Conservation (phyloP, 352 stramenopile genomes). For the Sclerospora graminicola region DNA sequence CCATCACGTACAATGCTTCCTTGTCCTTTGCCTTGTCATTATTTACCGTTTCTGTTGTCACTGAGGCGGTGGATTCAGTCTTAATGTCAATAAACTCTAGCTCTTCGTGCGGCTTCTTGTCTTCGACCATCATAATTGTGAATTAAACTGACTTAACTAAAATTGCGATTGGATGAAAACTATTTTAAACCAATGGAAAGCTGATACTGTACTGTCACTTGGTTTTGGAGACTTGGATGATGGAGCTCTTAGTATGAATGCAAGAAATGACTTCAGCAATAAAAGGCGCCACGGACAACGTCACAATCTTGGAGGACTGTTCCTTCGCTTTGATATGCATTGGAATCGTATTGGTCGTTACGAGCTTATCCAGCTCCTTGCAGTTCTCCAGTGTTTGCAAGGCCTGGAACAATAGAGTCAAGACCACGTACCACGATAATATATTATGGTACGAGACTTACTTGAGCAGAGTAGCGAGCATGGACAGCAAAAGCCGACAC, state of each 20-base stretch:
- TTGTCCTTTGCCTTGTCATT: conserved; percentile 29
- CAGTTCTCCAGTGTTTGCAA: conserved; percentile 50
- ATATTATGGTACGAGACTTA: conserved; percentile 19
- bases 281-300: conserved; percentile 77
- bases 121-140: conserved; percentile 40
- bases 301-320: conserved; percentile 64
- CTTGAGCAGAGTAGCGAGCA: conserved; percentile 67
- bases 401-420: conserved; percentile 19
- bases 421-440: not conserved
- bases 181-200: conserved; percentile 15
- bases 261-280: conserved; percentile 85
- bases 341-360: conserved; percentile 83
- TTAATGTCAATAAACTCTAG: conserved; percentile 80
- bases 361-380: conserved; percentile 68
- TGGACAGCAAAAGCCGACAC: conserved; percentile 80
- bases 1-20: conserved; percentile 46
- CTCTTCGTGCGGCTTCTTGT: conserved; percentile 53
- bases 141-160: not conserved
- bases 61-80: conserved; percentile 7
- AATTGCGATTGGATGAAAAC: conserved; percentile 2
- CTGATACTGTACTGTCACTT: conserved; percentile 28
- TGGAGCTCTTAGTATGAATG: conserved; percentile 82
- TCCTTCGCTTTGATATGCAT: conserved; percentile 21
- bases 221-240: conserved; percentile 73
- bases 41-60: not conserved